These are phyloP conservation scores for Rhinocladiella mackenziei DNA, from an alignment of 2,329 filamentous ascomycete genomes.

Conservation along the genomic window DNA sequence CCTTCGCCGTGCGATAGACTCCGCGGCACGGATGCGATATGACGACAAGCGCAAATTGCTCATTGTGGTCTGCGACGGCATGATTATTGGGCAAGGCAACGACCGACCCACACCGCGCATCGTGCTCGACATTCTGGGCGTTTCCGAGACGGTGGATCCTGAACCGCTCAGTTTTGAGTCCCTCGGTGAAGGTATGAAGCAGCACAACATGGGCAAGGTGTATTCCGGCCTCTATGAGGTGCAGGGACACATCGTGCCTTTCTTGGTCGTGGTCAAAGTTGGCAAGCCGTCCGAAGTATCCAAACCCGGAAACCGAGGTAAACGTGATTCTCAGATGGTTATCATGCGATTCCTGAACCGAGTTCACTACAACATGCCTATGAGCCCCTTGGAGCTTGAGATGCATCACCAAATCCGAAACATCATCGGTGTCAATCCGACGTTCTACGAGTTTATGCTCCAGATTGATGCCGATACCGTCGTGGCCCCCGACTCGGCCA, in stretches of 20 bases:
- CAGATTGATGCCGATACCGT: conserved; percentile 98
- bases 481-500: conserved; percentile 82
- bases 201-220: conserved; percentile 99
- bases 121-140: conserved; percentile 92
- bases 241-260: conserved; percentile 95
- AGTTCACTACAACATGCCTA: conserved; percentile 92
- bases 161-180: conserved; percentile 96
- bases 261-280: conserved; percentile 93
- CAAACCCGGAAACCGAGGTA: conserved; percentile 88
- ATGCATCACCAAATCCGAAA: conserved; percentile 99
- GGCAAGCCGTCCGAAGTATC: conserved; percentile 76
- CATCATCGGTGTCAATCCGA: conserved; percentile 97
- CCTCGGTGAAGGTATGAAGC: conserved; percentile 89
- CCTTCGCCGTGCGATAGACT: conserved; percentile 92
- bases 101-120: conserved; percentile 93
- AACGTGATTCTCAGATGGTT: conserved; percentile 98
- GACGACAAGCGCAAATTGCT: conserved; percentile 97
- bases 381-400: conserved; percentile 94
- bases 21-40: conserved; percentile 89
- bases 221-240: conserved; percentile 98
- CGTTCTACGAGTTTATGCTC: conserved; percentile 94
- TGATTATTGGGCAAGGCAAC: conserved; percentile 99
- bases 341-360: conserved; percentile 99
- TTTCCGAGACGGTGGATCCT: conserved; percentile 87
- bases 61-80: conserved; percentile 90